These are phyloP conservation scores for Serendipita vermifera DNA, from an alignment of 768 basidiomycete genomes.

Conservation along the genomic window DNA sequence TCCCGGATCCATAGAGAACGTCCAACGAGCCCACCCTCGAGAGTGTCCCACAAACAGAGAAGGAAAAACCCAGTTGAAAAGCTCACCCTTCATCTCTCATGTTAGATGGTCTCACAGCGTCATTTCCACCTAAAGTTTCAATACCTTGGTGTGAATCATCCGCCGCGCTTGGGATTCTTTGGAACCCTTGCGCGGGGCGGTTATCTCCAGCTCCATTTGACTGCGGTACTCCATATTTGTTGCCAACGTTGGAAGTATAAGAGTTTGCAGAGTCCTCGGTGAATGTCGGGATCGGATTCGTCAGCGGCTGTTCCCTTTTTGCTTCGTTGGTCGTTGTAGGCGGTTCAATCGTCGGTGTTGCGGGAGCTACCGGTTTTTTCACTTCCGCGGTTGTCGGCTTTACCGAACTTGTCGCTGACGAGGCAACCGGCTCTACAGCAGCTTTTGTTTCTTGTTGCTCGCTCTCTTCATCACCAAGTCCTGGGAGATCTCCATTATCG, in stretches of 20 bases:
- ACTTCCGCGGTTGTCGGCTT: constrained; percentile 16
- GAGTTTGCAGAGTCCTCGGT: constrained; percentile 14
- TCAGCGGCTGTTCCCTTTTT: constrained; percentile 15
- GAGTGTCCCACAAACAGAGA: not conserved
- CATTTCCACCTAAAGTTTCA: not conserved
- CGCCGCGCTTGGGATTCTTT: constrained; percentile 15
- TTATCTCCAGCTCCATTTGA: constrained; percentile 20
- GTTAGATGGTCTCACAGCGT: constrained; percentile 57
- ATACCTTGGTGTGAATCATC: constrained; percentile 14
- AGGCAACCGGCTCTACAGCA: constrained; percentile 23
- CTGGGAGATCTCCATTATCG: constrained; percentile 47
- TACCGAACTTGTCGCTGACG: constrained; percentile 19
- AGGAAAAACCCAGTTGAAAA: constrained; percentile 9
- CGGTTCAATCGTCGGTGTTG: constrained; percentile 5
- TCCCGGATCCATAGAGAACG: not conserved
- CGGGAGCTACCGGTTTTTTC: not conserved
- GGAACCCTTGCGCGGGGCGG: constrained; percentile 32
- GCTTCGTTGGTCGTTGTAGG: constrained; percentile 14
- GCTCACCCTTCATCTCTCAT: constrained; percentile 99
- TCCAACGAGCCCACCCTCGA: not conserved
- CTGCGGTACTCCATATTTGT: constrained; percentile 11
- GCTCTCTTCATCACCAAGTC: constrained; percentile 31
- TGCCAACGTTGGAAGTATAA: not conserved
- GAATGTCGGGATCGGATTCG: constrained; percentile 23
- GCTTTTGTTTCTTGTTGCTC: constrained; percentile 21